Evolutionary conservation across 257 asterid species (phyloP).

Genomic region (Rehmannia glutinosa): DNA sequence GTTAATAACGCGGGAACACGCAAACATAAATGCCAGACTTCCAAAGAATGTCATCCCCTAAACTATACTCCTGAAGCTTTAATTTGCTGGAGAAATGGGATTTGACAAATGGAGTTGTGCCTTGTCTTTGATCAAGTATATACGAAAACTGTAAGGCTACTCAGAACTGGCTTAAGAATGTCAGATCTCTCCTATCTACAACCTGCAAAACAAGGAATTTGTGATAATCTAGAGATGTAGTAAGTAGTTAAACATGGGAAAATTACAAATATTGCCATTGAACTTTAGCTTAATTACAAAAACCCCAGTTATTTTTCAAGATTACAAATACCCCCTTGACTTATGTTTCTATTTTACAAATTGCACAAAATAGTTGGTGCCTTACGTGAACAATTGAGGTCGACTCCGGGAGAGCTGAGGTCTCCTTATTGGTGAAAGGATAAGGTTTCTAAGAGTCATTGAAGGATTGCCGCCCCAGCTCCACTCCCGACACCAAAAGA

Average conservation of each 20-base stretch:
- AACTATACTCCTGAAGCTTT: not conserved
- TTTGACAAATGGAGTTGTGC: not conserved
- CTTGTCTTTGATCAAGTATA: not conserved
- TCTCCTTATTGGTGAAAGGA: constrained; percentile 80
- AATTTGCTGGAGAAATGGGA: constrained; percentile 8
- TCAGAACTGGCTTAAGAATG: not conserved
- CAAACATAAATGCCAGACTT: not conserved
- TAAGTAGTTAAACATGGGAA: too few relatives aligned
- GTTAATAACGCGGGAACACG: not conserved
- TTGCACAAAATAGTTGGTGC: constrained; percentile 4
- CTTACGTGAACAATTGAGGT: constrained; percentile 78
- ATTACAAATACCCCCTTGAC: too few relatives aligned
- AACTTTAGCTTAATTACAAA: too few relatives aligned
- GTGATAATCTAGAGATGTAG: constrained; percentile 1
- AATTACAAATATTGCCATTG: not conserved
- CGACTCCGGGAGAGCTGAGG: constrained; percentile 83
- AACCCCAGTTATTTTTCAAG: too few relatives aligned
- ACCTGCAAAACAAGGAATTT: constrained; percentile 21
- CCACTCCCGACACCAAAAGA: constrained; percentile 52
- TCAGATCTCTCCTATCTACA: constrained; percentile 22
- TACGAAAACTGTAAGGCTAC: not conserved
- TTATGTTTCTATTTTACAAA: not conserved
- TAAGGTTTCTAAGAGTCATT: constrained; percentile 70
- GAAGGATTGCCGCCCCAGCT: constrained; percentile 68
- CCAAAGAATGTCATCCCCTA: not conserved